Percentiles rank a stretch among this genome's conserved stretches.
phyloP scores from a whole-genome alignment of 192 early-diverging fungal genomes.

The Coemansia sp. region DNA sequence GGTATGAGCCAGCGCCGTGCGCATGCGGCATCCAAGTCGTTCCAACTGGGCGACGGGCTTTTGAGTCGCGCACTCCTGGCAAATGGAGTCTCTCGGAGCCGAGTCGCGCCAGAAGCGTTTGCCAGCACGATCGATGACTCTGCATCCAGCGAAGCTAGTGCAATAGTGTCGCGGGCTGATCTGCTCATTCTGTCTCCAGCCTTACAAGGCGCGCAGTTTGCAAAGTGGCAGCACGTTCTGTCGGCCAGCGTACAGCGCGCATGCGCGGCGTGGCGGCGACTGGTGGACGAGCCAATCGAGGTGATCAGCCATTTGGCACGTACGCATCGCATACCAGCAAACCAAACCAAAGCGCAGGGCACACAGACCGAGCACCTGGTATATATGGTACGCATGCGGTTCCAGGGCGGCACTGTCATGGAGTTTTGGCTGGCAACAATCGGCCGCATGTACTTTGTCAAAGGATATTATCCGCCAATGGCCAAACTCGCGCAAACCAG shows the following conservation, averaged over 20 bases:
- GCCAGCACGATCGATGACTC: background rate
- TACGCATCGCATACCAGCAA: constrained; percentile 18
- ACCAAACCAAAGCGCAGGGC: background rate
- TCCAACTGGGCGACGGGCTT: constrained; percentile 20
- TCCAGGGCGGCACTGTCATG: constrained; percentile 49
- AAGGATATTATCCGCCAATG: constrained; percentile 41
- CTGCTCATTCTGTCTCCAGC: constrained; percentile 40
- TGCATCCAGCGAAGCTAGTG: background rate
- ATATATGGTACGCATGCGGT: constrained; percentile 41
- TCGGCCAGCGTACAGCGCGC: constrained; percentile 25
- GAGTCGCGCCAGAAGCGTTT: constrained; percentile 26
- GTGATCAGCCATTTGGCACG: constrained; percentile 42
- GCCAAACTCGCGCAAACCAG: background rate
- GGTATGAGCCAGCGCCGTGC: constrained; percentile 32
- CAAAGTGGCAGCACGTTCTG: constrained; percentile 44
- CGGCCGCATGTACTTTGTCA: constrained; percentile 36
- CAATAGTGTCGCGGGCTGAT: constrained; percentile 23
- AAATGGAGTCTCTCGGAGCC: background rate
- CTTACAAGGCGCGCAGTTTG: constrained; percentile 45
- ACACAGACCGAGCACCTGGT: constrained; percentile 1
- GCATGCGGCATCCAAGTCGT: constrained; percentile 23
- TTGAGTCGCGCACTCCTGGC: constrained; percentile 2
- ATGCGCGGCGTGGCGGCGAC: constrained; percentile 39
- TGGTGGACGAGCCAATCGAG: constrained; percentile 51
- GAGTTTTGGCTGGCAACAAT: constrained; percentile 26